A percentile compares a stretch with the other conserved stretches of the same genome.
Evolutionary conservation across 441 rosid genomes (phyloP).

Genomic region (Corymbia calophylla): DNA sequence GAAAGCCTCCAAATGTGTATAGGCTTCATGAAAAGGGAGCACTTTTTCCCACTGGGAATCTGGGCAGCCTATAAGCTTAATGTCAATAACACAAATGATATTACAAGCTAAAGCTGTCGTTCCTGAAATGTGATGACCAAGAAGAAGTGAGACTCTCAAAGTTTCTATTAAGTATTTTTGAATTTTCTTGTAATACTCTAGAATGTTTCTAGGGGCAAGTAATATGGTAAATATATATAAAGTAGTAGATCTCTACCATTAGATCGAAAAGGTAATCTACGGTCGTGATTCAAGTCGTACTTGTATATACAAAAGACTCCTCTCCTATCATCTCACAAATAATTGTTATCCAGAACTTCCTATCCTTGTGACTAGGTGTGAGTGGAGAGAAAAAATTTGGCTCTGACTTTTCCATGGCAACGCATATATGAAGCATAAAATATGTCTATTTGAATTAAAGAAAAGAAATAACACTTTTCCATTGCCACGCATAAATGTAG

Average conservation of each 20-base stretch:
- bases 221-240: neutral
- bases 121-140: neutral
- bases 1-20: neutral
- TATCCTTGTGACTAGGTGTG: neutral
- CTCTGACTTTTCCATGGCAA: too few species aligned
- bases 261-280: too few species aligned
- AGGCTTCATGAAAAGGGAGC: neutral
- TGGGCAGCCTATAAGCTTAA: neutral
- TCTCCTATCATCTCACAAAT: too few species aligned
- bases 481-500: too few species aligned
- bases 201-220: neutral
- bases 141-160: neutral
- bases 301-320: too few species aligned
- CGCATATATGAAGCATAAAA: too few species aligned
- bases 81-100: neutral
- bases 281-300: neutral
- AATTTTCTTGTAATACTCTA: neutral
- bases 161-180: too few species aligned
- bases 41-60: neutral
- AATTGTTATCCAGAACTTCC: fast-evolving
- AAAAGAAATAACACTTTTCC: too few species aligned
- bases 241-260: neutral
- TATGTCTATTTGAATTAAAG: too few species aligned
- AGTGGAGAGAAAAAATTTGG: too few species aligned
- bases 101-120: neutral